Evolutionary conservation across 2,329 filamentous ascomycete species (phyloP).

Genomic region (Cercospora sojina): DNA sequence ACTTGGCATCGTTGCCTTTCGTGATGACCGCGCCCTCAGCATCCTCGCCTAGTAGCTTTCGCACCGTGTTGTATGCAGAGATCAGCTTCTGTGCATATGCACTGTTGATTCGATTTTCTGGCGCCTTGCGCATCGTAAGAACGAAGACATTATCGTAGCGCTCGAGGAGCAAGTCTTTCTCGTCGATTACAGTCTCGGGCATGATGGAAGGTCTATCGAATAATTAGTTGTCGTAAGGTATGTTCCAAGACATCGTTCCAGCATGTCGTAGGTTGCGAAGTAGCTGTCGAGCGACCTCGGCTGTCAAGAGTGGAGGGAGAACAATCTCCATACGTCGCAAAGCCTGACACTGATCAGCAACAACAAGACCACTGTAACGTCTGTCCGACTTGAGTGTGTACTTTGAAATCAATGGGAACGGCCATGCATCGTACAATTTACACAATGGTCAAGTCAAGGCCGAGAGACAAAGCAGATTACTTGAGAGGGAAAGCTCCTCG

Average conservation of each 20-base stretch:
- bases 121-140: slow-evolving; percentile 55
- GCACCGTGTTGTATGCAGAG: slow-evolving; percentile 49
- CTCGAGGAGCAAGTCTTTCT: slow-evolving; percentile 46
- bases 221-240: background rate
- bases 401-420: background rate
- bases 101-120: slow-evolving; percentile 55
- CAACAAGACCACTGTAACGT: background rate
- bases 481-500: background rate
- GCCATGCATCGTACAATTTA: background rate
- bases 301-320: background rate
- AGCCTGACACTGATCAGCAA: background rate
- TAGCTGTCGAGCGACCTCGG: slow-evolving; percentile 28
- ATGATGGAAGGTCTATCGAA: slow-evolving; percentile 10
- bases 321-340: background rate
- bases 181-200: slow-evolving; percentile 39
- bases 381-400: background rate
- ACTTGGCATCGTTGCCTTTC: slow-evolving; percentile 52
- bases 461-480: background rate
- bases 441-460: background rate
- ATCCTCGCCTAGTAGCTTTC: slow-evolving; percentile 48
- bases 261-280: slow-evolving; percentile 17
- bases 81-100: slow-evolving; percentile 56
- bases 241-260: background rate
- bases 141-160: slow-evolving; percentile 51
- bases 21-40: slow-evolving; percentile 56